Conservation (phyloP, 1,284 basidiomycete species). For the Cutaneotrichosporon sp. region DNA sequence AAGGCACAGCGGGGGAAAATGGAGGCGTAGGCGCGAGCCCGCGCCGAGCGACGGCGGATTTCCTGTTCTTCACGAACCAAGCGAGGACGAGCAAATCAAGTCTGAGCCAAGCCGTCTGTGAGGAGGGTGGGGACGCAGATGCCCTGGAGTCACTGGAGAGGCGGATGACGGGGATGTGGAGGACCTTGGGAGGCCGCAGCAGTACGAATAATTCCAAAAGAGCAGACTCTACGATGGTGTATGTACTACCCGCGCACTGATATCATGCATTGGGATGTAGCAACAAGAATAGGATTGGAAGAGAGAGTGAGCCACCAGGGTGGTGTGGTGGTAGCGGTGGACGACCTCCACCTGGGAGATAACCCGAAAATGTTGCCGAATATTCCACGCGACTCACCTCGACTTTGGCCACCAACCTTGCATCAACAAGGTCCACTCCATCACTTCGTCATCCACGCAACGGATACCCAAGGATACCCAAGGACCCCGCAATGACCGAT, state of each 20-base stretch:
- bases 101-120: background rate
- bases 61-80: background rate
- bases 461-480: too few species aligned
- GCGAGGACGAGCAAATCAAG: background rate
- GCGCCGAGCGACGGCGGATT: too few species aligned
- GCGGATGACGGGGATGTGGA: too few species aligned
- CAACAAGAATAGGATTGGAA: background rate
- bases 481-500: background rate
- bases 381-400: conserved; percentile 8
- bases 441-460: background rate
- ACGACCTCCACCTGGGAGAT: conserved; percentile 6
- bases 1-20: conserved; percentile 40
- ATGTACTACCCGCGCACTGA: conserved; percentile 2
- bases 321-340: background rate
- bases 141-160: too few species aligned
- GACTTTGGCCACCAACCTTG: background rate
- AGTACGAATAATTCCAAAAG: background rate
- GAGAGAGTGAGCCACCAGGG: background rate
- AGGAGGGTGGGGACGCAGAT: too few species aligned
- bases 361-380: background rate
- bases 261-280: background rate
- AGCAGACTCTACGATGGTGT: background rate
- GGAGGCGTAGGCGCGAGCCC: conserved; percentile 24
- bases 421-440: background rate
- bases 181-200: background rate